These are phyloP conservation scores for Termitomyces bulborhizus DNA, from an alignment of 768 basidiomycete genomes.

Conservation along the genomic window DNA sequence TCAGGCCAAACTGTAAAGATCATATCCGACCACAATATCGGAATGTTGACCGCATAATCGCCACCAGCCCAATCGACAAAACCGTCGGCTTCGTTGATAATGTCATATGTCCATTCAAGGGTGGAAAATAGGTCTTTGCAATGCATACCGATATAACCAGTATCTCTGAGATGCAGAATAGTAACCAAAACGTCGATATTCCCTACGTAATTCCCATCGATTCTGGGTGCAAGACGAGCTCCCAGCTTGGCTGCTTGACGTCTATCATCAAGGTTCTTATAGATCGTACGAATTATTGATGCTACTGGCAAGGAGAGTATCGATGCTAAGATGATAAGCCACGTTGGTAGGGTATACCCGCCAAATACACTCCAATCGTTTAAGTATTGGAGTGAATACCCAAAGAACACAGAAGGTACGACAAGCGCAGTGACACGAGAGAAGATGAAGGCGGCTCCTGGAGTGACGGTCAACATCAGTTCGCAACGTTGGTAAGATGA, in stretches of 20 bases:
- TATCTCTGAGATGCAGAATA: slow-evolving; percentile 28
- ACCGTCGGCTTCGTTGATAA: slow-evolving; percentile 31
- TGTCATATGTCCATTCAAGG: neutral
- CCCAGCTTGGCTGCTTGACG: slow-evolving; percentile 37
- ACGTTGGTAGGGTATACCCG: slow-evolving; percentile 25
- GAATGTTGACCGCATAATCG: slow-evolving; percentile 39
- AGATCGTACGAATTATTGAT: slow-evolving; percentile 23
- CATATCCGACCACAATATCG: slow-evolving; percentile 38
- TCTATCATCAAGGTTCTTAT: slow-evolving; percentile 22
- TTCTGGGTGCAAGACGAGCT: slow-evolving; percentile 36
- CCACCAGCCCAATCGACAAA: slow-evolving; percentile 25
- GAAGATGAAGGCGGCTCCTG: slow-evolving; percentile 28
- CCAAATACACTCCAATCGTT: slow-evolving; percentile 1
- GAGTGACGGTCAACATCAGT: slow-evolving; percentile 24
- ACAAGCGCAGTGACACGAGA: slow-evolving; percentile 14
- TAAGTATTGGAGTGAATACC: slow-evolving; percentile 12
- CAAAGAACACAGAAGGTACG: slow-evolving; percentile 15
- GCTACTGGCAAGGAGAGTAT: slow-evolving; percentile 27
- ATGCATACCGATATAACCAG: slow-evolving; percentile 44
- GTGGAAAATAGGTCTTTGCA: neutral
- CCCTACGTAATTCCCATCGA: slow-evolving; percentile 33
- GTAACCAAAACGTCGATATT: slow-evolving; percentile 36
- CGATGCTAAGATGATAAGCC: slow-evolving; percentile 25
- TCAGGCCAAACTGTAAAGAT: slow-evolving; percentile 46
- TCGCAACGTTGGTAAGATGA: too few species aligned